Evolutionary conservation across 805 yeast genomes (phyloP), one percentile per base, ranked within the genome.

Genomic region (Nakazawaea holstii): DNA sequence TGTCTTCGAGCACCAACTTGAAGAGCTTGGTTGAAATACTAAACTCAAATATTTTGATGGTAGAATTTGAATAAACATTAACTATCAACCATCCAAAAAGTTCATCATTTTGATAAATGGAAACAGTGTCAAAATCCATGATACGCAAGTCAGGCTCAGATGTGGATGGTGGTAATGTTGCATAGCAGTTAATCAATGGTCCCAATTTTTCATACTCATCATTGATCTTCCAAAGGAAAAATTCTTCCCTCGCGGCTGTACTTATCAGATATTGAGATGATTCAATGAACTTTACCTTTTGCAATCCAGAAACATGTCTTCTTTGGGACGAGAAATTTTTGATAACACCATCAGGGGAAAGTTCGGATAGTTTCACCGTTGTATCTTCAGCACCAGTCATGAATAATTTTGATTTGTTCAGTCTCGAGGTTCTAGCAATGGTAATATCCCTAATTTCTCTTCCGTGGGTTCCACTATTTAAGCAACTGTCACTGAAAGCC

Each of bases 331-430:
- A 80, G 30, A 64, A 65, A 33, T 71, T 73, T 8, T 58, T 56
- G 1, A 86, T 52, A 0, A 54, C 50, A 1, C 89, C 88, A 29
- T 67, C 57, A 2, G 45, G 15, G 27, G 50, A 41, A 5, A 79
- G 45, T 14, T 58, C 64, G 6, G 82, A 76, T n/a, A 92, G 53
- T 50, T 79, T 76, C 5, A 94, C 66, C 0, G 88, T 76, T 0
- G 97, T 86, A 59, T 94, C 99, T 61, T 94, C 99, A 0, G 96
- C 82, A 4, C 89, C 98, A 4, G 92, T 80, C 30, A 87, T 74
- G 17, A 89, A 58, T 4, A 85, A 56, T 15, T 64, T 61, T 6
- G 66, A 65, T 0, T 65, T 65, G 42, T 64, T 62, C 0, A 52
- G 43, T 7, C 62, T 61, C 8, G 43, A 31, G 2, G 47, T 52